A percentile compares a stretch with the other conserved stretches of the same genome.
Evolutionary conservation across 2,329 filamentous ascomycete species (phyloP).

Genomic region (Metarhizium guizhouense): DNA sequence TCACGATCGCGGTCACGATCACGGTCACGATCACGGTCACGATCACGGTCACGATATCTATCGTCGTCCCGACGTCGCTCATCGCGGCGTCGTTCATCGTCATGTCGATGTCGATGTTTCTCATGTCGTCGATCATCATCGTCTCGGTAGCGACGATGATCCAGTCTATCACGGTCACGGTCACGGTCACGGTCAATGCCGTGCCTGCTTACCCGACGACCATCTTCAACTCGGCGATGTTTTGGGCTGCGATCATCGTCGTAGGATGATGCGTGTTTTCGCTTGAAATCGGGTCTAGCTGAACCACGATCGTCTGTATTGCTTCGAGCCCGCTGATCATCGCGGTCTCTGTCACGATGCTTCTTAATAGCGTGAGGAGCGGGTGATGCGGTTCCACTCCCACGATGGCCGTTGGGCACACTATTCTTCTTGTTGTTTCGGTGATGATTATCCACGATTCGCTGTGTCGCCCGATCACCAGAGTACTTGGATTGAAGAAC

Average conservation of each 20-base stretch:
- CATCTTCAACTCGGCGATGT: slow-evolving; percentile 31
- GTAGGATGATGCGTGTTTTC: slow-evolving; percentile 44
- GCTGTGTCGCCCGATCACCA: slow-evolving; percentile 65
- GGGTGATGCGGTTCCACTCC: slow-evolving; percentile 62
- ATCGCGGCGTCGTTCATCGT: slow-evolving; percentile 21
- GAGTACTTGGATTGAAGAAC: slow-evolving; percentile 82
- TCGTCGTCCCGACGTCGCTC: slow-evolving; percentile 13
- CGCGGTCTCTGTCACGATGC: slow-evolving; percentile 39
- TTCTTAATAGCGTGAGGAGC: slow-evolving; percentile 42
- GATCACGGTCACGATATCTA: slow-evolving; percentile 14
- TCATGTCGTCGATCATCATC: slow-evolving; percentile 19
- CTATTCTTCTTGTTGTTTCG: slow-evolving; percentile 79
- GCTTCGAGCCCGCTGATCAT: slow-evolving; percentile 42
- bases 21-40: slow-evolving; percentile 6
- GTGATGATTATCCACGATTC: slow-evolving; percentile 83
- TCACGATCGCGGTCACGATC: slow-evolving; percentile 12
- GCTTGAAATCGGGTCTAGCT: slow-evolving; percentile 47
- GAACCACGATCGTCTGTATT: slow-evolving; percentile 42
- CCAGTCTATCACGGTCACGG: slow-evolving; percentile 2
- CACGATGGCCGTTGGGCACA: slow-evolving; percentile 50
- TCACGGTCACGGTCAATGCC: slow-evolving; percentile 17
- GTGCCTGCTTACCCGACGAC: slow-evolving; percentile 27
- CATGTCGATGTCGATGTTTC: slow-evolving; percentile 25
- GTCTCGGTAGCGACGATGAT: slow-evolving; percentile 12
- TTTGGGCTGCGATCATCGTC: slow-evolving; percentile 35